phyloP scores from a whole-genome alignment of 2,329 filamentous ascomycete species.

The Pyricularia grisea region DNA sequence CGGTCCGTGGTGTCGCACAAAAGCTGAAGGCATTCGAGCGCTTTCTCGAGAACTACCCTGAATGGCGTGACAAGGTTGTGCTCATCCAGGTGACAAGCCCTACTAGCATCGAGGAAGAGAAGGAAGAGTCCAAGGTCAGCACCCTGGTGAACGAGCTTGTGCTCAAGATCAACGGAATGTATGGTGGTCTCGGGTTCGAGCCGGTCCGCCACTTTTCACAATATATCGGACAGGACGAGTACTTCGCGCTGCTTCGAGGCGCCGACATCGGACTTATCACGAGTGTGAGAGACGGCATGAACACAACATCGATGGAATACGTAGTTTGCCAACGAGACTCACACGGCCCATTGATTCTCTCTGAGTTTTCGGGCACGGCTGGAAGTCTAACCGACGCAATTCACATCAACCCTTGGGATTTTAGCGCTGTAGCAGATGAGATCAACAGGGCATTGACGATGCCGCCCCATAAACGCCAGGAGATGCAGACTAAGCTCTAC shows the following conservation, averaged over 20 bases:
- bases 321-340: conserved; percentile 84
- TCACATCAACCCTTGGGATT: conserved; percentile 95
- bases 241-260: conserved; percentile 84
- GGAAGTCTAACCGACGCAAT: conserved; percentile 78
- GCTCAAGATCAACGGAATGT: conserved; percentile 82
- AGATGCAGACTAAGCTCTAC: conserved; percentile 69
- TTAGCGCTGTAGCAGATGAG: conserved; percentile 71
- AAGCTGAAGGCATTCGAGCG: conserved; percentile 91
- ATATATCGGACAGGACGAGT: conserved; percentile 82
- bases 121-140: conserved; percentile 69
- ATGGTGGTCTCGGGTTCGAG: conserved; percentile 78
- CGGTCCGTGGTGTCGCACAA: conserved; percentile 86
- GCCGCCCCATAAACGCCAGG: conserved; percentile 52
- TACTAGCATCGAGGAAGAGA: conserved; percentile 69
- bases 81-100: conserved; percentile 92
- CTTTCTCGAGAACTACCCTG: conserved; percentile 81
- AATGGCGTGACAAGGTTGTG: conserved; percentile 88
- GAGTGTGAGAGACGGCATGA: conserved; percentile 94
- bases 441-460: conserved; percentile 77
- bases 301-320: conserved; percentile 92
- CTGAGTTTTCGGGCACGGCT: conserved; percentile 92
- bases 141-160: conserved; percentile 87
- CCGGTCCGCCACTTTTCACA: conserved; percentile 94
- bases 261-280: conserved; percentile 92
- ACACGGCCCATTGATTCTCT: conserved; percentile 82